Evolutionary conservation across 2,329 filamentous ascomycete genomes (phyloP), one percentile per base, ranked within the genome.

Genomic region (Colletotrichum echinochloae): DNA sequence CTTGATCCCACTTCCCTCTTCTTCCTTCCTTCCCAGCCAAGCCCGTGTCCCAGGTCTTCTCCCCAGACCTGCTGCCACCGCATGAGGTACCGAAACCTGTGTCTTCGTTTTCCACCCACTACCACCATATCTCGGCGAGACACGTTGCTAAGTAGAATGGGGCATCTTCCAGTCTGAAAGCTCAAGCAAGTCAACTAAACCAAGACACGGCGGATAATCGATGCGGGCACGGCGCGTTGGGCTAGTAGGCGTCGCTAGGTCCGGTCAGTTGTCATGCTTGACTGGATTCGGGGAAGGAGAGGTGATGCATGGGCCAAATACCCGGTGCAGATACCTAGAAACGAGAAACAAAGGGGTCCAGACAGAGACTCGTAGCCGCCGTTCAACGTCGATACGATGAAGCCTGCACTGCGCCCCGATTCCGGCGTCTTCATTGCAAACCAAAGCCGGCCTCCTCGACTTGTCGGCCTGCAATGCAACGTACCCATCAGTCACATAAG

Each of bases 341-440:
- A 30, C 51, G 41, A 65, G 60, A 65, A 51, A 65, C 60, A 68
- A 68, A 65, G 26, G 60, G 51, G 35, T 35, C 35, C 41, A 51
- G 48, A 37, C 41, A 51, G 48, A 37, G 39, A 16, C 60, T 65
- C 65, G 33, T 65, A 44, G 51, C 52, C 39, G 35, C 14, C 16
- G 12, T 5, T 57, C 46, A 35, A 44, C 48, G 55, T 35, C 55
- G 51, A 62, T 41, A 14, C n/a, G 23, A 28, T 18, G 63, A 46
- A 41, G 11, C 46, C 18, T 66, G 26, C 26, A 37, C n/a, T n/a
- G n/a, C n/a, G 33, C 9, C 14, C 23, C 26, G 18, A 33, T 37
- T 30, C 18, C 54, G 54, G 30, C 37, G 26, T 26, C 26, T 52
- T 46, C 12, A 44, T 26, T 30, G 46, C n/a, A 54, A 46, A 46